Percentiles rank a stretch among this genome's conserved stretches.
Conservation (phyloP, 2,329 filamentous ascomycete genomes). For the Phialophora chinensis region DNA sequence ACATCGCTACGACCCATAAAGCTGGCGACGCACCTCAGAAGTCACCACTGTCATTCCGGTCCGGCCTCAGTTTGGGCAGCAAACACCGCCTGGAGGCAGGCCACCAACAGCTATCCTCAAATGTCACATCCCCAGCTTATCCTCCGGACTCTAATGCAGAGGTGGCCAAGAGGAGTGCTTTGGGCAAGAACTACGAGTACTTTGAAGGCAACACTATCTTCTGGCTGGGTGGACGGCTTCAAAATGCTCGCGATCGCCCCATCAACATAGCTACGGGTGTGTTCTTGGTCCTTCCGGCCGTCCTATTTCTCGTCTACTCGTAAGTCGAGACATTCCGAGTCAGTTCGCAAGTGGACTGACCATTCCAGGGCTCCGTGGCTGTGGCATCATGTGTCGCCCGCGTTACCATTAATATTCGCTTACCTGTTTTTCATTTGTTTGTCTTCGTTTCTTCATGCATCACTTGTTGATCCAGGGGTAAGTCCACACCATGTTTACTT, state of each 20-base stretch:
- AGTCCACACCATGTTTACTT: constrained; percentile 47
- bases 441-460: constrained; percentile 93
- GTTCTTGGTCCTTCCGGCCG: constrained; percentile 76
- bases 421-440: constrained; percentile 91
- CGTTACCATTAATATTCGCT: constrained; percentile 85
- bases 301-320: constrained; percentile 85
- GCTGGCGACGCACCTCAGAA: constrained; percentile 66
- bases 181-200: constrained; percentile 84
- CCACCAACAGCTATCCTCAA: constrained; percentile 83
- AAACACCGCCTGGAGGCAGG: constrained; percentile 64
- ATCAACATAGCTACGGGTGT: constrained; percentile 87
- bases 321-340: constrained; percentile 47
- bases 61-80: constrained; percentile 71
- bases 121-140: constrained; percentile 74
- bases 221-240: constrained; percentile 80
- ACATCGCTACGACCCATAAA: constrained; percentile 66
- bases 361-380: constrained; percentile 71
- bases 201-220: constrained; percentile 94
- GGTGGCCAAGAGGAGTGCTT: constrained; percentile 46
- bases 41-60: constrained; percentile 77
- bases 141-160: constrained; percentile 53
- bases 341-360: constrained; percentile 29
- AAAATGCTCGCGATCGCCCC: constrained; percentile 85
- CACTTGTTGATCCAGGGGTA: constrained; percentile 89
- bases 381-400: constrained; percentile 85